Evolutionary conservation across 257 asterid species (phyloP).

Genomic region (Salvia miltiorrhiza): DNA sequence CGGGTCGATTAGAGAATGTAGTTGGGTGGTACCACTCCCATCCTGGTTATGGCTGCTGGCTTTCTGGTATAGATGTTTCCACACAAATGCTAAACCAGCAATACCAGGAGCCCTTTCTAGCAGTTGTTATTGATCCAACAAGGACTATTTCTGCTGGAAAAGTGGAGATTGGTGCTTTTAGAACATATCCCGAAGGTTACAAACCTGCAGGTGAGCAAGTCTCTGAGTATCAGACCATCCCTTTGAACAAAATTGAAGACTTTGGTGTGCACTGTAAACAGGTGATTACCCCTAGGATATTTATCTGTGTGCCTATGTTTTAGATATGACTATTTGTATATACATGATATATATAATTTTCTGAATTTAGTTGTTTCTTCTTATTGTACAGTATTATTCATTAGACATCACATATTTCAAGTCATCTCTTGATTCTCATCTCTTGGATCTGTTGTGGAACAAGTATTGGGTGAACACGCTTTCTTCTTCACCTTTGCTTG

Average conservation of each 20-base stretch:
- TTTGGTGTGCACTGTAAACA: constrained; percentile 98
- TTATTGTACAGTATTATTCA: constrained; percentile 62
- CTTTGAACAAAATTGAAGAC: constrained; percentile 94
- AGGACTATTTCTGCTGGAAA: constrained; percentile 98
- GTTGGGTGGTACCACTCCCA: constrained; percentile 99
- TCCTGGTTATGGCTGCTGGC: constrained; percentile 99
- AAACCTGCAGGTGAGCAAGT: constrained; percentile 92
- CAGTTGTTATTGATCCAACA: constrained; percentile 98
- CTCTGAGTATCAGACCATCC: constrained; percentile 97
- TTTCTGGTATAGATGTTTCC: constrained; percentile 93
- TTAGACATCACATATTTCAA: constrained; percentile 92
- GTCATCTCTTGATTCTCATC: constrained; percentile 85
- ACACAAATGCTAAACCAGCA: constrained; percentile 98
- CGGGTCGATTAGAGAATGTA: constrained; percentile 90
- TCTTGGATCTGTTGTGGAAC: constrained; percentile 93
- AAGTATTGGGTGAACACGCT: constrained; percentile 99
- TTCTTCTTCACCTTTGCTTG: constrained; percentile 96
- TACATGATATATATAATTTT: not conserved
- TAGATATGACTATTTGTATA: too few relatives aligned
- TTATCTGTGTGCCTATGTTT: not conserved
- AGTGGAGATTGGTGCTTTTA: constrained; percentile 95
- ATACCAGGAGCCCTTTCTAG: constrained; percentile 93
- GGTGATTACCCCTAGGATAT: constrained; percentile 37
- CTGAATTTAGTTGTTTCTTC: not conserved
- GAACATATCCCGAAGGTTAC: constrained; percentile 94